Base-by-base conservation (phyloP, 768 basidiomycete species). In the Collybia nuda region DNA sequence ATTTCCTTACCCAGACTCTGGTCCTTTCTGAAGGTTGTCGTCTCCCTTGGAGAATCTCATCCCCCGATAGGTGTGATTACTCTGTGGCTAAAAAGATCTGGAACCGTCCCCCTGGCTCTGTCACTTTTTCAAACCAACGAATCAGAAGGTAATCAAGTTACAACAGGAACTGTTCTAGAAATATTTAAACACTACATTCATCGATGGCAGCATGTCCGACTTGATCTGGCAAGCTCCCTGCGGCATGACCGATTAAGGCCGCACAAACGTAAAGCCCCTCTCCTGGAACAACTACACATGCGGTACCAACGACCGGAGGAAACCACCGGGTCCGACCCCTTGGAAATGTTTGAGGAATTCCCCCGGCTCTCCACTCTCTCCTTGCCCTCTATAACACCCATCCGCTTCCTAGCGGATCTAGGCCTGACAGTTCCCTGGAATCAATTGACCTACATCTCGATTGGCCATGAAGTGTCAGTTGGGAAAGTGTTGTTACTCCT, bases 401-500 rank as follows among this genome's bases (percentile, higher is more conserved):
- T 22, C 32, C 15, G 28, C 14, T 9, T 11, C 14, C 6, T 11
- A 5, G 21, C 19, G 23, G 18, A 12, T 17, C 19, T 32, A 19
- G 14, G 21, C 15, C 5, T 21, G 12, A 18, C 17, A 24, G 6
- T 9, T 14, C 32, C 19, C 11, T 45, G 19, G 19, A 21, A 23
- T 29, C 28, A 22, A 23, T 36, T 48, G 35, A 11, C 21, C 22
- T 26, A 17, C 35, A n/a, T 37, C n/a, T 48, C 47, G 5, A 48
- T 40, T 2, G 38, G 40, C 22, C 23, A 2, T 7, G 44, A 15
- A 7, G n/a, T 22, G 44, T 46, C 44, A 15, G 32, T 22, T 11
- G 45, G 51, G 40, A 44, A 67, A 12, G 61, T 59, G 9, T 53
- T 68, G 22, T 60, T 54, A 35, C 59, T 68, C 50, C 62, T 72